Conservation (phyloP, 768 basidiomycete genomes). For the Lyophyllum decastes region DNA sequence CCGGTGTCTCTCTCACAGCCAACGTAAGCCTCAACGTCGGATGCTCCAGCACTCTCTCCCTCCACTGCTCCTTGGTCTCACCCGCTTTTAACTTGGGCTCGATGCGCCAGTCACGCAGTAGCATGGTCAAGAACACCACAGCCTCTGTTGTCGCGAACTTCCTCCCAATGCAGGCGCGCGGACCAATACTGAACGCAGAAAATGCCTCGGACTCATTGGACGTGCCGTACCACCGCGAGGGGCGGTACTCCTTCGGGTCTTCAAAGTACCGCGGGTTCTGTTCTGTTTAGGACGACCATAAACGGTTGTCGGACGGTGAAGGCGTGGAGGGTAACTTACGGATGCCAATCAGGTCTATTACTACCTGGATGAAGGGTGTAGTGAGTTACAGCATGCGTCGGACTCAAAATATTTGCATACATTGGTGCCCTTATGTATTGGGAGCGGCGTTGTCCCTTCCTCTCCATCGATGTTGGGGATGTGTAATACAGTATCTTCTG, state of each 20-base stretch:
- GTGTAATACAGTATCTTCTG: conserved; percentile 41
- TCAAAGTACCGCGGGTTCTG: conserved; percentile 53
- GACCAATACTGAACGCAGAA: conserved; percentile 52
- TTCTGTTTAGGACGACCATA: conserved; percentile 27
- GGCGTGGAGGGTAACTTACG: conserved; percentile 33
- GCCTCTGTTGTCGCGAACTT: conserved; percentile 56
- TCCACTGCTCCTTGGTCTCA: conserved; percentile 42
- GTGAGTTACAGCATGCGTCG: neutral
- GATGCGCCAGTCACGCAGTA: conserved; percentile 55
- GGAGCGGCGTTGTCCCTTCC: conserved; percentile 36
- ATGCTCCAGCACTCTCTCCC: conserved; percentile 32
- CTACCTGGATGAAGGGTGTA: conserved; percentile 25
- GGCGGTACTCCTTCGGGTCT: conserved; percentile 46
- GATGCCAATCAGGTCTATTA: conserved; percentile 51
- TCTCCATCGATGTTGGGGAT: conserved; percentile 41
- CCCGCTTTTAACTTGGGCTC: conserved; percentile 40
- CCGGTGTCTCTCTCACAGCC: conserved; percentile 30
- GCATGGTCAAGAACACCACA: conserved; percentile 52
- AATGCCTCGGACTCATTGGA: conserved; percentile 42
- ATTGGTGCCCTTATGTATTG: conserved; percentile 40
- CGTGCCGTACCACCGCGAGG: conserved; percentile 51
- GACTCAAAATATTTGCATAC: conserved; percentile 18
- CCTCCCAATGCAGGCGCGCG: conserved; percentile 55
- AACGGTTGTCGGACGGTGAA: neutral
- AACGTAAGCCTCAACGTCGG: conserved; percentile 34